Base-by-base conservation (phyloP, 345 rosid genomes). In the Draba incana region DNA sequence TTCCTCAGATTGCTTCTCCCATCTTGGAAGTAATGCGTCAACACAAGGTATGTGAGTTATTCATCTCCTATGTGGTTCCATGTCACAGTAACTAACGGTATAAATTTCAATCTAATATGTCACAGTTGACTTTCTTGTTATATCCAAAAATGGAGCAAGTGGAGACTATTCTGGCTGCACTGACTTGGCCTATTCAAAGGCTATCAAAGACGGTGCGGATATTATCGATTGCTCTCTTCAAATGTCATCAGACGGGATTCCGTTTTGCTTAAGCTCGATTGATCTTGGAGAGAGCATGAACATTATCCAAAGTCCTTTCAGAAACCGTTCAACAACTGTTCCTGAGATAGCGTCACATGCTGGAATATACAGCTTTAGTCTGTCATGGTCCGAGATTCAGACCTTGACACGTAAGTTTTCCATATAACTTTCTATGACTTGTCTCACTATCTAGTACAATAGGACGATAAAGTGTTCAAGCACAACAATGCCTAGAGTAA, bases 111-210 rank as follows among this genome's bases (percentile, higher is more conserved):
- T 39, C n/a, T 55, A 23, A 61, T 46, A 59, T 79, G 62, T 42
- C 65, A 15, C 80, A 91, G 99, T 37, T 24, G 41, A 72, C 8
- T 59, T 83, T 43, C 70, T 70, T 67, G 81, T 94, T 61, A 85
- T 94, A 75, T 84, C 97, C 14, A 81, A 76, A 64, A 72, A 84
- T 80, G 96, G 97, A 60, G 97, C 99, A 46, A 94, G 99, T 62
- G 99, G 96, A 54, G 95, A 94, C 78, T 87, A 68, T 76, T 95
- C 99, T 41, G 85, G 90, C 46, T 86, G 97, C 71, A 91, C 97
- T 16, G 80, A 91, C 77, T 41, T 75, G 84, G 97, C 97, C 53
- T 94, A 94, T 75, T 33, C 33, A 64, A 72, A 76, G 20, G 99
- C 99, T 53, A 85, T 94, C 69, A 41, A 62, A 48, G 93, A 83